Evolutionary conservation across 768 basidiomycete genomes (phyloP).

Genomic region (Mycena olivaceomarginata): DNA sequence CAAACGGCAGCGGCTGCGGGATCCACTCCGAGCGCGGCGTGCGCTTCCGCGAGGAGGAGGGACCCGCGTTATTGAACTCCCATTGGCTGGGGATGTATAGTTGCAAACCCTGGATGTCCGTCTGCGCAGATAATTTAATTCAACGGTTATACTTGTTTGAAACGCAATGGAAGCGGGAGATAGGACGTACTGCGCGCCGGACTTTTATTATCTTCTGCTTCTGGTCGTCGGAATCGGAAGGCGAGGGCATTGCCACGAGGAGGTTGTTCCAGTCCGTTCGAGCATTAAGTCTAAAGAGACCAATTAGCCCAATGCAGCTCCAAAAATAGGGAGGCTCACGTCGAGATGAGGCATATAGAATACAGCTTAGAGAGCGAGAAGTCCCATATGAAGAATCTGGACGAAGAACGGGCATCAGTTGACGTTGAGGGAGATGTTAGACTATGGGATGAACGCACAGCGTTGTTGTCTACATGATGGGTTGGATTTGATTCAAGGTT

Average conservation of each 20-base stretch:
- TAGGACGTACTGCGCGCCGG: slow-evolving; percentile 30
- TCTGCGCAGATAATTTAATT: not conserved
- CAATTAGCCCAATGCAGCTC: not conserved
- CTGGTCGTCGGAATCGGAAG: not conserved
- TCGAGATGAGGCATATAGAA: slow-evolving; percentile 39
- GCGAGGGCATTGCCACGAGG: slow-evolving; percentile 19
- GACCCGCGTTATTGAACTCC: not conserved
- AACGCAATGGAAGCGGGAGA: not conserved
- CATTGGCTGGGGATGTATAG: slow-evolving; percentile 40
- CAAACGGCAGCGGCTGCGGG: slow-evolving; percentile 10
- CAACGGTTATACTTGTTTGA: not conserved
- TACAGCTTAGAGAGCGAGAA: slow-evolving; percentile 40
- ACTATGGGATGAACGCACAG: not conserved
- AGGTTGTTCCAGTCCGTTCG: slow-evolving; percentile 40
- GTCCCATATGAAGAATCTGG: slow-evolving; percentile 44
- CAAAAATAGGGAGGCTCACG: slow-evolving; percentile 12
- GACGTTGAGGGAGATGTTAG: not conserved
- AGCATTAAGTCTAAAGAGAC: slow-evolving; percentile 32
- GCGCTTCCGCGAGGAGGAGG: slow-evolving; percentile 12
- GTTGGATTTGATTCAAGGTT: too few relatives aligned
- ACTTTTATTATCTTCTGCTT: slow-evolving; percentile 36
- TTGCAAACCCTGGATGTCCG: slow-evolving; percentile 39
- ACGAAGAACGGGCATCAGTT: not conserved
- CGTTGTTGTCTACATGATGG: slow-evolving; percentile 3
- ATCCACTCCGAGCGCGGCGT: slow-evolving; percentile 19